A percentile compares a stretch with the other conserved stretches of the same genome.
phyloP scores from a whole-genome alignment of 2,329 filamentous ascomycete species.

The Ophiostoma pallidulum region DNA sequence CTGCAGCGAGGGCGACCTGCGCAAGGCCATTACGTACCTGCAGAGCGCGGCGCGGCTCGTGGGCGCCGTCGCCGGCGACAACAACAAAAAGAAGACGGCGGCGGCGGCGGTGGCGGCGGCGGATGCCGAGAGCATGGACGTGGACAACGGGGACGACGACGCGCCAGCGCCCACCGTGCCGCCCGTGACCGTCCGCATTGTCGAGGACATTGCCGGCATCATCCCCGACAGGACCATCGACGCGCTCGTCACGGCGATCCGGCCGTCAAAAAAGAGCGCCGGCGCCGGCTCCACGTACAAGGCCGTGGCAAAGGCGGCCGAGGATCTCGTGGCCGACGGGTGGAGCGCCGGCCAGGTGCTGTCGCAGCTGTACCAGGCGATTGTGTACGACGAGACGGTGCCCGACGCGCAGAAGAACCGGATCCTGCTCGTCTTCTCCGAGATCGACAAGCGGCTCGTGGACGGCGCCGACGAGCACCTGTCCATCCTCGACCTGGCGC shows the following conservation, averaged over 20 bases:
- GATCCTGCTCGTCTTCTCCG: conserved; percentile 82
- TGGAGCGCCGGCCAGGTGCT: conserved; percentile 93
- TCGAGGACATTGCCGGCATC: conserved; percentile 94
- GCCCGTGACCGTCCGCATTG: conserved; percentile 62
- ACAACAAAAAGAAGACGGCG: not conserved
- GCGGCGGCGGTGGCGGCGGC: not conserved
- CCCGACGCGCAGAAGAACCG: conserved; percentile 81
- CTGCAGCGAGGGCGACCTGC: conserved; percentile 86
- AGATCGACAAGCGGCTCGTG: conserved; percentile 85
- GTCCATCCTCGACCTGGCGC: conserved; percentile 72
- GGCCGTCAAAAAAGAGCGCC: conserved; percentile 38
- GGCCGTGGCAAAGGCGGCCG: conserved; percentile 67
- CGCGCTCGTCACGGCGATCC: conserved; percentile 62
- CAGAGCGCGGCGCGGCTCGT: conserved; percentile 89
- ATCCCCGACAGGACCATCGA: conserved; percentile 71
- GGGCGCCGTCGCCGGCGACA: conserved; percentile 45
- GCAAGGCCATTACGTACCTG: conserved; percentile 92
- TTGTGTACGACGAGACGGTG: conserved; percentile 78
- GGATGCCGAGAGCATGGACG: conserved; percentile 1
- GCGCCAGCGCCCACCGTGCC: too few relatives aligned
- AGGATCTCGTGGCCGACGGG: conserved; percentile 88
- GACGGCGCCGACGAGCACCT: conserved; percentile 95
- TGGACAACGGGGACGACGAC: conserved; percentile 45
- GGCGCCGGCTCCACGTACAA: conserved; percentile 56
- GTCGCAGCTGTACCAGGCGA: conserved; percentile 65